phyloP scores from a whole-genome alignment of 2,329 filamentous ascomycete species.

The Xylaria sp. region DNA sequence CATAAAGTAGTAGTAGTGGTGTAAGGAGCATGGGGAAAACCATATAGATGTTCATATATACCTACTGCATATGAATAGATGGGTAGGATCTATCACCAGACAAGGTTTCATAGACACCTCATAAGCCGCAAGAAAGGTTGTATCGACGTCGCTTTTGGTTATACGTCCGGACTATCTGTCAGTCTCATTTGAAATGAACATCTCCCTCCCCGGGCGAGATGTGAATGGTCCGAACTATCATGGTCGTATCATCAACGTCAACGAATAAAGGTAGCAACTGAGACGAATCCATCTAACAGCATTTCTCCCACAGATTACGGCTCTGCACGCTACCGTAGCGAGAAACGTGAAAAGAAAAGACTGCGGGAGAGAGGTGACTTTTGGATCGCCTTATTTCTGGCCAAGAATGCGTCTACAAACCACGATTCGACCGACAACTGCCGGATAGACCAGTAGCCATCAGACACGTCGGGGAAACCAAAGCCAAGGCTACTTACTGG shows the following conservation, averaged over 20 bases:
- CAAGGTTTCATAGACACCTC: neutral
- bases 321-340: constrained; percentile 63
- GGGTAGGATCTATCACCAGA: neutral
- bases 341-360: constrained; percentile 62
- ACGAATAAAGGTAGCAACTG: constrained; percentile 32
- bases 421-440: neutral
- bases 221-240: neutral
- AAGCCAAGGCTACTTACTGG: neutral
- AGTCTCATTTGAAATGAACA: neutral
- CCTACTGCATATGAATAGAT: no score
- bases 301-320: constrained; percentile 61
- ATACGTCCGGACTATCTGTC: neutral
- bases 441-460: neutral
- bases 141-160: neutral
- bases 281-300: neutral
- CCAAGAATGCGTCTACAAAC: constrained; percentile 7
- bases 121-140: neutral
- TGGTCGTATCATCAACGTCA: constrained; percentile 62
- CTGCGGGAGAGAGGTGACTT: constrained; percentile 61
- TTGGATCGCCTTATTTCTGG: constrained; percentile 52
- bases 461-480: constrained; percentile 49
- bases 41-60: neutral
- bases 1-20: no score
- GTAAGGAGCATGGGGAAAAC: no score
- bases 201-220: neutral